These are phyloP conservation scores for Neohortaea acidophila DNA, from an alignment of 495 filamentous ascomycete genomes.

Conservation along the genomic window DNA sequence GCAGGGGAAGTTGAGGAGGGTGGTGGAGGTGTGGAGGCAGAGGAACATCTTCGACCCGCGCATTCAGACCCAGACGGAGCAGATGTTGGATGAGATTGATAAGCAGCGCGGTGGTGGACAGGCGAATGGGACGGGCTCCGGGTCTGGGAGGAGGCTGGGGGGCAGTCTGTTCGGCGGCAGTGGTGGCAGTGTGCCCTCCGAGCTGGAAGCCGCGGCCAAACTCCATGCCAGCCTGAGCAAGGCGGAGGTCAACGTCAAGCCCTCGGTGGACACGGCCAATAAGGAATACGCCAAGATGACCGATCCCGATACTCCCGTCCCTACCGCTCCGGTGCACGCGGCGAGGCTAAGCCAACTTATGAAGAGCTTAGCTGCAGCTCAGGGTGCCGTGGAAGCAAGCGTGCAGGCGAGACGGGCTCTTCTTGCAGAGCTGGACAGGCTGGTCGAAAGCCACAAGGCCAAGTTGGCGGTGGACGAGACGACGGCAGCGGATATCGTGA, in stretches of 20 bases:
- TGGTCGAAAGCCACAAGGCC: slow-evolving; percentile 58
- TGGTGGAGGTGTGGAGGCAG: slow-evolving; percentile 87
- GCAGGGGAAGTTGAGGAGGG: slow-evolving; percentile 71
- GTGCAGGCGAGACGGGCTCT: slow-evolving; percentile 72
- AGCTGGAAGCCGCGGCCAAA: slow-evolving; percentile 57
- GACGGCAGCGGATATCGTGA: slow-evolving; percentile 40
- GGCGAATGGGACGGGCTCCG: background rate
- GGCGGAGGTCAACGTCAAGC: slow-evolving; percentile 44
- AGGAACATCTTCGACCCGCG: slow-evolving; percentile 68
- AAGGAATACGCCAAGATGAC: slow-evolving; percentile 68
- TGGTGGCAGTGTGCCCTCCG: slow-evolving; percentile 47
- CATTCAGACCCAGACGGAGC: slow-evolving; percentile 64
- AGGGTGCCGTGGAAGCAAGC: slow-evolving; percentile 75
- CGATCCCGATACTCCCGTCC: slow-evolving; percentile 46
- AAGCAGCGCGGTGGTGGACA: slow-evolving; percentile 31
- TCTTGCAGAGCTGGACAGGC: slow-evolving; percentile 64
- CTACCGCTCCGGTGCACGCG: slow-evolving; percentile 76
- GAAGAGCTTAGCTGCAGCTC: slow-evolving; percentile 77
- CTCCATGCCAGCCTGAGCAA: slow-evolving; percentile 61
- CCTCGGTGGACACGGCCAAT: slow-evolving; percentile 49
- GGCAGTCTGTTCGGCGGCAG: slow-evolving; percentile 46
- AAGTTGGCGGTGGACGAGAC: slow-evolving; percentile 53
- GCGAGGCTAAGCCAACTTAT: slow-evolving; percentile 76
- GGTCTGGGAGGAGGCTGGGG: slow-evolving; percentile 32
- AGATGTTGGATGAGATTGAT: slow-evolving; percentile 45